Conservation (phyloP, 2,329 filamentous ascomycete genomes). For the Paraphaeosphaeria sporulosa region DNA sequence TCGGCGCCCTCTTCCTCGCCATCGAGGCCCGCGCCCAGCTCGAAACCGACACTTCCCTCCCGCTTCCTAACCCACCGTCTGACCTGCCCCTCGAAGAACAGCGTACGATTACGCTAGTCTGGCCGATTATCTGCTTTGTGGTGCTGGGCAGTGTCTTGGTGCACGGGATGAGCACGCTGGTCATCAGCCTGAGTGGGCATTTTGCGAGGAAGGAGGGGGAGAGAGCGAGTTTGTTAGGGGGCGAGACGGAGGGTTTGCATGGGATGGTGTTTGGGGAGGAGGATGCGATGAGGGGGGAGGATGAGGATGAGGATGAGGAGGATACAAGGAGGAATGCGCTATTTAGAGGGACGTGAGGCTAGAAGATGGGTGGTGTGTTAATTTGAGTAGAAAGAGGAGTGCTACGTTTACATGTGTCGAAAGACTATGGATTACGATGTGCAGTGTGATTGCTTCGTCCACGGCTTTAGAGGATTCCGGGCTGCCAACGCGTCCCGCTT, state of each 20-base stretch:
- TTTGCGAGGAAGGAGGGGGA: slow-evolving; percentile 56
- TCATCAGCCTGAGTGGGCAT: slow-evolving; percentile 59
- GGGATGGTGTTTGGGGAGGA: slow-evolving; percentile 59
- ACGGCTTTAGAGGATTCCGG: too few relatives aligned
- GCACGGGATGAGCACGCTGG: slow-evolving; percentile 62
- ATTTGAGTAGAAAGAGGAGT: not conserved
- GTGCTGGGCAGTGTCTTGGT: slow-evolving; percentile 63
- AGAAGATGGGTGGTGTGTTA: not conserved
- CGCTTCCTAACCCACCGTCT: slow-evolving; percentile 54
- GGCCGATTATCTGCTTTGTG: slow-evolving; percentile 64
- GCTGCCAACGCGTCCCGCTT: too few relatives aligned
- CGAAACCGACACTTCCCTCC: slow-evolving; percentile 57
- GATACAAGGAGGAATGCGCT: not conserved
- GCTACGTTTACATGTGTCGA: not conserved
- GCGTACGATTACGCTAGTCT: slow-evolving; percentile 56
- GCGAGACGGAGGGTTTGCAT: slow-evolving; percentile 58
- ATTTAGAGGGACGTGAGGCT: slow-evolving; percentile 3
- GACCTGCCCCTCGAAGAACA: slow-evolving; percentile 43
- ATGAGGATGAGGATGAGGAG: slow-evolving; percentile 15
- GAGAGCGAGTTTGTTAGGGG: slow-evolving; percentile 58
- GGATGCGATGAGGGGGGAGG: slow-evolving; percentile 36
- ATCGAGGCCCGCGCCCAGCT: slow-evolving; percentile 63
- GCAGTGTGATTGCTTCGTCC: too few relatives aligned
- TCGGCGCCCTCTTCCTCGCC: slow-evolving; percentile 64
- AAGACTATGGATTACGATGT: too few relatives aligned